Base-by-base conservation (phyloP, 768 basidiomycete genomes). In the Pulveroboletus sp. region DNA sequence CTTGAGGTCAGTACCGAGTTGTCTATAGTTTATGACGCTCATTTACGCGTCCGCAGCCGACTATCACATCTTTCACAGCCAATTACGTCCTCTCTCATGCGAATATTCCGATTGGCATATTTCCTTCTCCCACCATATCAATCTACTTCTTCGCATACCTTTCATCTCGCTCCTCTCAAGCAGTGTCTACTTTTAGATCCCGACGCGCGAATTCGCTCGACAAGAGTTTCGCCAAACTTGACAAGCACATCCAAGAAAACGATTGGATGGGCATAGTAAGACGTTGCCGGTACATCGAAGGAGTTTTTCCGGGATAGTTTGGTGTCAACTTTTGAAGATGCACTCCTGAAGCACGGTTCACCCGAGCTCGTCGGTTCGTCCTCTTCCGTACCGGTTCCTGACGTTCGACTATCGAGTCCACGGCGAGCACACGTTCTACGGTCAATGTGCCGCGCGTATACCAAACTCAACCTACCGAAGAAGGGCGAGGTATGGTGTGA, bases 101-200 rank as follows among this genome's bases (percentile, higher is more conserved):
- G 79, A 37, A 82, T 90, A 58, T 86, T 90, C 70, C 81, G 86
- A 42, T 72, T 93, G 26, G 78, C 87, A 0, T 92, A 88, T 64
- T 91, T 93, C 75, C 77, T 93, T 58, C 79, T 87, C 42, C 80
- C 84, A n/a, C 73, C 79, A 18, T 66, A 71, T 3, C 63, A 61
- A 14, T 76, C 80, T 1, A 66, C 81, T 3, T 57, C 65, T 32
- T 49, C 60, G 28, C 64, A 67, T 42, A 62, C 71, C 1, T 73
- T 79, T 0, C 80, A 89, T 2, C 71, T 88, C 41, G 73, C 82
- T 28, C 80, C 84, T 8, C 79, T 99, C 53, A 97, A 96, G 62
- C 89, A 93, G 67, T 98, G 95, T 62, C 79, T 99, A 1, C 88
- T 91, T 66, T 85, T 82, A 58, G 95, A 98, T 66, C 95, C 95